These are phyloP conservation scores for Talaromyces piceae DNA, from an alignment of 2,329 filamentous ascomycete species.

Conservation along the genomic window DNA sequence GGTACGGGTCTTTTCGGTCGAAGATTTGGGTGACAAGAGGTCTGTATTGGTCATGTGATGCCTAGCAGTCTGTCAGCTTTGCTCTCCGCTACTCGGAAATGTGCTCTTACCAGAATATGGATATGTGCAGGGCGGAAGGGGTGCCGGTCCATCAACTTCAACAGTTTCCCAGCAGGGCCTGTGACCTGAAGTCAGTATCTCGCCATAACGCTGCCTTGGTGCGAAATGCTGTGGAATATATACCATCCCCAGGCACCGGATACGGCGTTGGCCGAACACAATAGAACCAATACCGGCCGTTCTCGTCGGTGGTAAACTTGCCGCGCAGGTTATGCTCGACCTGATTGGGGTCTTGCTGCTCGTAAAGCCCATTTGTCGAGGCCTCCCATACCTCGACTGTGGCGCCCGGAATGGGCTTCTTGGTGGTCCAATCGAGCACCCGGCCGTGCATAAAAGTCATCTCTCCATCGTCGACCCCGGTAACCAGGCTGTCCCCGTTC, in stretches of 20 bases:
- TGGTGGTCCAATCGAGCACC: slow-evolving; percentile 52
- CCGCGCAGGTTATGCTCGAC: slow-evolving; percentile 68
- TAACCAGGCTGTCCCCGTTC: slow-evolving; percentile 61
- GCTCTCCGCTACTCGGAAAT: not conserved
- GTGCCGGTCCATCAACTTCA: slow-evolving; percentile 54
- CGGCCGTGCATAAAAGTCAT: slow-evolving; percentile 59
- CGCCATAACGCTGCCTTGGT: too few relatives aligned
- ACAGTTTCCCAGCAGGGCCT: slow-evolving; percentile 52
- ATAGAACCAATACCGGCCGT: slow-evolving; percentile 58
- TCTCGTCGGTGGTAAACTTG: slow-evolving; percentile 58
- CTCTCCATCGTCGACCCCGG: slow-evolving; percentile 43
- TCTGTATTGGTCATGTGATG: slow-evolving; percentile 52
- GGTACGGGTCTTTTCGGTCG: slow-evolving; percentile 57
- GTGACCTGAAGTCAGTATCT: not conserved
- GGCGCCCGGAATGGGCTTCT: slow-evolving; percentile 57
- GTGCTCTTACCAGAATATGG: slow-evolving; percentile 34
- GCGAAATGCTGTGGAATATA: too few relatives aligned
- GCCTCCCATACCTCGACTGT: slow-evolving; percentile 74
- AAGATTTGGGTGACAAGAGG: slow-evolving; percentile 73
- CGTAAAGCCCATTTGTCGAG: slow-evolving; percentile 63
- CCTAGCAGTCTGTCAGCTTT: not conserved
- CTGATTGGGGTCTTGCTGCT: slow-evolving; percentile 66
- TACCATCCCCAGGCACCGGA: slow-evolving; percentile 48
- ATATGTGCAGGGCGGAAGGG: slow-evolving; percentile 58
- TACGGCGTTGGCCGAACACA: slow-evolving; percentile 55